A percentile compares a stretch with the other conserved stretches of the same genome.
Evolutionary conservation across 805 yeast species (phyloP).

Genomic region (Spathaspora hagerdaliae): DNA sequence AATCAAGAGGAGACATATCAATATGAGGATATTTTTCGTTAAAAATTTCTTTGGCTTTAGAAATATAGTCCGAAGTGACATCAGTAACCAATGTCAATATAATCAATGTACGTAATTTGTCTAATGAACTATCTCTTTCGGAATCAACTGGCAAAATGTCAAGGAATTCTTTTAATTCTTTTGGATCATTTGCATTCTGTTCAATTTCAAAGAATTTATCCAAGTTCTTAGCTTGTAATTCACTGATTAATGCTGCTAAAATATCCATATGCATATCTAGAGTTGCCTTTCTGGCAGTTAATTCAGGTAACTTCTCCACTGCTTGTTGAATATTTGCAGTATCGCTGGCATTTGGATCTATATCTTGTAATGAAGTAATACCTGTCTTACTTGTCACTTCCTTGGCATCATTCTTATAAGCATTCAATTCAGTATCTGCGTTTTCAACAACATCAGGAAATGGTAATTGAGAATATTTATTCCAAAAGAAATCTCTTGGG

Average conservation of each 20-base stretch:
- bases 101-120: conserved; percentile 84
- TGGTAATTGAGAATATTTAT: conserved; percentile 75
- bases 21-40: conserved; percentile 43
- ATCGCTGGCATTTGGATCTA: conserved; percentile 55
- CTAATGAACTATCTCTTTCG: conserved; percentile 60
- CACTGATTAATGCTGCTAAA: conserved; percentile 75
- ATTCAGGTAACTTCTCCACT: conserved; percentile 86
- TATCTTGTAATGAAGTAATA: conserved; percentile 66
- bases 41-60: conserved; percentile 63
- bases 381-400: conserved; percentile 79
- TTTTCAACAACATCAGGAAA: conserved; percentile 99
- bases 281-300: conserved; percentile 80
- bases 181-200: conserved; percentile 67
- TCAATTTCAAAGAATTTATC: conserved; percentile 94
- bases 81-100: conserved; percentile 62
- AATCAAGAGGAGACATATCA: conserved; percentile 62
- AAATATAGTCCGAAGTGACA: conserved; percentile 24
- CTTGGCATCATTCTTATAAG: conserved; percentile 83
- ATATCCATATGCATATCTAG: conserved; percentile 98
- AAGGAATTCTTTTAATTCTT: conserved; percentile 54
- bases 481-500: conserved; percentile 93
- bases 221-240: conserved; percentile 78
- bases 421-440: conserved; percentile 77
- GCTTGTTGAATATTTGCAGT: conserved; percentile 77
- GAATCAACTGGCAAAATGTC: conserved; percentile 51